phyloP scores from a whole-genome alignment of 768 basidiomycete species.

The Paxillus rubicundulus region DNA sequence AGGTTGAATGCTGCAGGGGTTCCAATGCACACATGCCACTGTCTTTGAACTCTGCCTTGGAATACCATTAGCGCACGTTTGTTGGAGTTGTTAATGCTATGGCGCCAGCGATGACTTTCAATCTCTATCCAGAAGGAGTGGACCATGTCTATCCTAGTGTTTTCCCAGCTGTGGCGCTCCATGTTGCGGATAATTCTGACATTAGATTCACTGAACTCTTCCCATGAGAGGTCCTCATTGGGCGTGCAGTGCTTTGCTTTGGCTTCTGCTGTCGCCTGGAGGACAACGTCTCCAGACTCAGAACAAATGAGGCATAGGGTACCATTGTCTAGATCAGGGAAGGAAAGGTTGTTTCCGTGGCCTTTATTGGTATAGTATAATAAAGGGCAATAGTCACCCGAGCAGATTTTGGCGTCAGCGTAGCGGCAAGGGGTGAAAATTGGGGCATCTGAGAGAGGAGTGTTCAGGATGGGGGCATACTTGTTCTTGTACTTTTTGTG shows the following conservation, averaged over 20 bases:
- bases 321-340: neutral
- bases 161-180: conserved; percentile 7
- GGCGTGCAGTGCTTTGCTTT: neutral
- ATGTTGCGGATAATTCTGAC: conserved; percentile 11
- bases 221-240: conserved; percentile 1
- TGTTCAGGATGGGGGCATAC: too few relatives aligned
- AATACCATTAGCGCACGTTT: neutral
- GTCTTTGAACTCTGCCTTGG: neutral
- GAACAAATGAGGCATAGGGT: neutral
- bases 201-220: neutral
- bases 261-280: neutral
- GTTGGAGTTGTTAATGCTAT: too few relatives aligned
- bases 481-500: too few relatives aligned
- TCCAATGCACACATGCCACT: neutral
- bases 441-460: too few relatives aligned
- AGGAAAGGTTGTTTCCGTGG: neutral
- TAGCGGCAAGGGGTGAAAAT: too few relatives aligned
- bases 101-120: conserved; percentile 1
- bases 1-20: neutral
- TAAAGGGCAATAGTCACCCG: too few relatives aligned
- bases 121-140: conserved; percentile 8
- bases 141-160: too few relatives aligned
- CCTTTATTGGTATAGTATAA: too few relatives aligned
- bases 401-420: too few relatives aligned
- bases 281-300: neutral